A percentile compares a stretch with the other conserved stretches of the same genome.
phyloP scores from a whole-genome alignment of 306 rosid genomes.

The Castanospermum australe region DNA sequence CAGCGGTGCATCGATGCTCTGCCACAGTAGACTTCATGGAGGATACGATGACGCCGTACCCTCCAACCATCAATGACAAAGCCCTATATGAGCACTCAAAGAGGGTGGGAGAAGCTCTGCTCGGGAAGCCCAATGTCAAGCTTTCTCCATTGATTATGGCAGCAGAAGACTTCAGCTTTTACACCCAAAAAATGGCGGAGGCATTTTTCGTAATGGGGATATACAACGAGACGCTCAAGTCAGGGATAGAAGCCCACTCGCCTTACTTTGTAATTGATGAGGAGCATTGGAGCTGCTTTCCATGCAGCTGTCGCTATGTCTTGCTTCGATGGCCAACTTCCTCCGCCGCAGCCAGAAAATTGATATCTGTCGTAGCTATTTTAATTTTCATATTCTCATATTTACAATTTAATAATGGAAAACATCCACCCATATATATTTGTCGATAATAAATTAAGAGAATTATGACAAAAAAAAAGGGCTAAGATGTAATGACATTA shows the following conservation, averaged over 20 bases:
- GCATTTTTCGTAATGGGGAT: conserved; percentile 40
- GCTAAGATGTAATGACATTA: too few relatives aligned
- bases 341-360: not conserved
- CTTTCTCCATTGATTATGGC: conserved; percentile 46
- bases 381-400: not conserved
- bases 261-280: conserved; percentile 54
- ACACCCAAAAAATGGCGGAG: conserved; percentile 41
- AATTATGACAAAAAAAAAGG: too few relatives aligned
- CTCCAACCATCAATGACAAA: conserved; percentile 47
- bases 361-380: not conserved
- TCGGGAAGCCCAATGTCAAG: conserved; percentile 50
- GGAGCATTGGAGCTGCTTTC: conserved; percentile 50
- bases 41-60: conserved; percentile 36
- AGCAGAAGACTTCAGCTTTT: conserved; percentile 60
- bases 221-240: conserved; percentile 37
- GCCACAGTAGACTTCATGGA: conserved; percentile 52
- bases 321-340: conserved; percentile 31
- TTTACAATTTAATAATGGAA: not conserved
- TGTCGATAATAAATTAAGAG: too few relatives aligned
- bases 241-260: conserved; percentile 42
- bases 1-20: conserved; percentile 41
- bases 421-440: too few relatives aligned
- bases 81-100: conserved; percentile 45
- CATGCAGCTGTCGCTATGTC: conserved; percentile 52
- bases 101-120: conserved; percentile 46